These are phyloP conservation scores for Eucalyptus rudis DNA, from an alignment of 345 rosid genomes.

Conservation along the genomic window DNA sequence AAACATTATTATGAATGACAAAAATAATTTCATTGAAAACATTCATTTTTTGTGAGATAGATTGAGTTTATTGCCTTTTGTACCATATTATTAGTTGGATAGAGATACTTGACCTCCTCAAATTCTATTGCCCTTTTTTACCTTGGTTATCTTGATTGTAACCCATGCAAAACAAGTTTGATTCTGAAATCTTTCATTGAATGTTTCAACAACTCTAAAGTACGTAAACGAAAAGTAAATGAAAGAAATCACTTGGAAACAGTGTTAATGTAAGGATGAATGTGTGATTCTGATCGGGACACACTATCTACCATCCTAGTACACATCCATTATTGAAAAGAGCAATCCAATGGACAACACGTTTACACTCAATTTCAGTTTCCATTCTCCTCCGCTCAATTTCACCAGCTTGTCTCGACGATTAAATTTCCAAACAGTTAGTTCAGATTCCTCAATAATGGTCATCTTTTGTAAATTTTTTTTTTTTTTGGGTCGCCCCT, in stretches of 20 bases:
- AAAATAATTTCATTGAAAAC: accelerated
- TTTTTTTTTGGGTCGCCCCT: background rate
- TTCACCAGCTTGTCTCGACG: accelerated
- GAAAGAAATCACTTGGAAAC: background rate
- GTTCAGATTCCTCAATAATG: background rate
- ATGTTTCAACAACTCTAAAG: background rate
- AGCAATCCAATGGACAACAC: accelerated
- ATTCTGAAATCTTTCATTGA: background rate
- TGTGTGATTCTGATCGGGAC: accelerated
- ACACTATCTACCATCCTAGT: background rate
- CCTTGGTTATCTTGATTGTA: background rate
- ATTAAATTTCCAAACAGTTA: background rate
- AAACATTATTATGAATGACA: background rate
- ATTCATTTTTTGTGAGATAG: accelerated
- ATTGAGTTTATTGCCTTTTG: background rate
- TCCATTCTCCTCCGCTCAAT: background rate
- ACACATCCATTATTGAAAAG: background rate
- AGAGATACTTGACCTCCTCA: background rate
- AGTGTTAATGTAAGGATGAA: background rate
- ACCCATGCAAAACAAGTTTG: background rate
- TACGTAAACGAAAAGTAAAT: background rate
- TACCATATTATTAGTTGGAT: background rate
- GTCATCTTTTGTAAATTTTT: background rate
- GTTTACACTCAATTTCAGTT: background rate
- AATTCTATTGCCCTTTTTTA: background rate